A percentile compares a stretch with the other conserved stretches of the same genome.
These are phyloP conservation scores for Chlamydomonas reinhardtii DNA, from an alignment of 163 green algal genomes.

Conservation along the genomic window DNA sequence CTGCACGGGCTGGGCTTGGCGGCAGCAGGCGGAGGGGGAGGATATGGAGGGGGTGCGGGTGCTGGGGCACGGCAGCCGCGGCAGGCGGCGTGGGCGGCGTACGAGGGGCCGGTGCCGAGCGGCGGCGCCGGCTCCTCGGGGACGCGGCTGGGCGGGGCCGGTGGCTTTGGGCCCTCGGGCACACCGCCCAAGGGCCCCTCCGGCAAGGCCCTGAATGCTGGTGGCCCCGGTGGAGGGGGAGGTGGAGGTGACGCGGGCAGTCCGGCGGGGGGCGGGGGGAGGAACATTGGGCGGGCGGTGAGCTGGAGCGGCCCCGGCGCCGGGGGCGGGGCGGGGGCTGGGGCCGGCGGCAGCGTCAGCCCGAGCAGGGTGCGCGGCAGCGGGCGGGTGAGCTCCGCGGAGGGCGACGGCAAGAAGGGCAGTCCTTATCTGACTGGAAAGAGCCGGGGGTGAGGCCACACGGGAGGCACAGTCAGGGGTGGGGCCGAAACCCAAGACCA, in stretches of 20 bases:
- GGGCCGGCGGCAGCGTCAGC: background rate
- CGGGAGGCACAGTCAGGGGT: too few species aligned
- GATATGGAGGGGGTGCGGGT: background rate
- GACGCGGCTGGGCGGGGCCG: background rate
- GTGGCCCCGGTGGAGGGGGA: background rate
- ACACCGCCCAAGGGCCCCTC: slow-evolving; percentile 11
- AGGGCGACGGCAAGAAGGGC: background rate
- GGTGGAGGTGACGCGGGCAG: background rate
- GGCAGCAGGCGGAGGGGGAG: background rate
- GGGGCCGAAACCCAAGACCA: too few species aligned
- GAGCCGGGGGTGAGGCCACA: too few species aligned
- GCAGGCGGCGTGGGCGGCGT: slow-evolving; percentile 2
- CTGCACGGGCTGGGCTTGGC: background rate
- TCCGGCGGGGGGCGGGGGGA: background rate
- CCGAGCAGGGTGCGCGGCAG: background rate
- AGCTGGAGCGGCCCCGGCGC: slow-evolving; percentile 18
- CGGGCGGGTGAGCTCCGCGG: slow-evolving; percentile 8
- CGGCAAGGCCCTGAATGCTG: background rate
- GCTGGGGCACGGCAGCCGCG: background rate
- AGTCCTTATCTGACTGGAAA: slow-evolving; percentile 8
- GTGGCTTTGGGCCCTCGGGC: background rate
- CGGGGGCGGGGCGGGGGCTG: background rate
- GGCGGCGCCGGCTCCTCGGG: too few species aligned
- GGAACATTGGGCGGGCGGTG: background rate
- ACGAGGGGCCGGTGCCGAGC: background rate